Percentiles rank a stretch among this genome's conserved stretches.
Conservation (phyloP, 2,329 filamentous ascomycete species). For the Colletotrichum incanum region DNA sequence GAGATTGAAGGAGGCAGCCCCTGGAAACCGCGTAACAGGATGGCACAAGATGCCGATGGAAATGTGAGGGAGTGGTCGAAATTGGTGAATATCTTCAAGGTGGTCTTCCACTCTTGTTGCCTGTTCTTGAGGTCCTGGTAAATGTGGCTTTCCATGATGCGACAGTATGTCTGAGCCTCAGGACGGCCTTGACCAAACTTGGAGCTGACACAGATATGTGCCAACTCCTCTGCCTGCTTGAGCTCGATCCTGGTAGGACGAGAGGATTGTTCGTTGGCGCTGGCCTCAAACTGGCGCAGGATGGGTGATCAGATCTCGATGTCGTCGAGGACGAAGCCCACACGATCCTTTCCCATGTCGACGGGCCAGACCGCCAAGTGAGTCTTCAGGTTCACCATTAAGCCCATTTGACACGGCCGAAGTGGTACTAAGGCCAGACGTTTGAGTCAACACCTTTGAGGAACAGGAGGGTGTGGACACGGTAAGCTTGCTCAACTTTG, state of each 20-base stretch:
- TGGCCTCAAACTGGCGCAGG: neutral
- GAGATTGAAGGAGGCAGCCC: neutral
- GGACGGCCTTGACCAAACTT: too few relatives aligned
- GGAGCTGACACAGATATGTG: neutral
- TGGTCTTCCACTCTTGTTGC: too few relatives aligned
- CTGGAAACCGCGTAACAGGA: neutral
- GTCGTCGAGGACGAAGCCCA: neutral
- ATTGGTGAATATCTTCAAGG: neutral
- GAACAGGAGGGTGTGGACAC: neutral
- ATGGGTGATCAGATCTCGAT: neutral
- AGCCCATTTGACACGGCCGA: neutral
- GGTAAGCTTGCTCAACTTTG: neutral
- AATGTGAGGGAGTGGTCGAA: neutral
- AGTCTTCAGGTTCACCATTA: too few relatives aligned
- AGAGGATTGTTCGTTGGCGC: neutral
- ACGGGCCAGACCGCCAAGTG: neutral
- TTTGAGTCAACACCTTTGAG: neutral
- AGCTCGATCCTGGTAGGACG: neutral
- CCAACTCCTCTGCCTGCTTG: too few relatives aligned
- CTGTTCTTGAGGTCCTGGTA: neutral
- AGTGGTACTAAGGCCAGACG: neutral
- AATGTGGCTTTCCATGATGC: neutral
- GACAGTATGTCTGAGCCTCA: neutral
- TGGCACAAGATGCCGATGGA: too few relatives aligned
- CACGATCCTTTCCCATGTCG: neutral